Evolutionary conservation across 1,139 yeast genomes (phyloP).

Genomic region (Sugiyamaella sp.): DNA sequence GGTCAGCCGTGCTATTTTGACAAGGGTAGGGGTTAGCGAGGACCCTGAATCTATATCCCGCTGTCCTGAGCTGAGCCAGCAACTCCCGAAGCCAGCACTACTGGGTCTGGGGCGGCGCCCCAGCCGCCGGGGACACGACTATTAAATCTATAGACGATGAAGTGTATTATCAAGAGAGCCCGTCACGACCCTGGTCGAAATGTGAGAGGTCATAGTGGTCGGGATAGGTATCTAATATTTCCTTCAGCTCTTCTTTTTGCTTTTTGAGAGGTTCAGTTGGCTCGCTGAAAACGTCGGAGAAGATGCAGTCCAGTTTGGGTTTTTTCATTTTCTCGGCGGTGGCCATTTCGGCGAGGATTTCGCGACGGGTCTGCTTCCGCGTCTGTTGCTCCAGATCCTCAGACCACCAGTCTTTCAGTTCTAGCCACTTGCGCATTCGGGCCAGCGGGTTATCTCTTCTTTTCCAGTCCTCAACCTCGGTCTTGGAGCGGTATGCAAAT

Average conservation of each 20-base stretch:
- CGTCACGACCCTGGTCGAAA: constrained; percentile 37
- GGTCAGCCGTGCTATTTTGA: not conserved
- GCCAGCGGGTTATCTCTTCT: constrained; percentile 43
- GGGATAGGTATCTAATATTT: constrained; percentile 39
- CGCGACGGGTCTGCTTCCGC: constrained; percentile 34
- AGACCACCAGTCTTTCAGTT: constrained; percentile 39
- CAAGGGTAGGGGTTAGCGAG: not conserved
- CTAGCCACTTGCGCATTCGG: constrained; percentile 43
- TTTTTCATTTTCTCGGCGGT: constrained; percentile 41
- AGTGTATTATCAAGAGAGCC: constrained; percentile 23
- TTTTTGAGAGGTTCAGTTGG: constrained; percentile 35
- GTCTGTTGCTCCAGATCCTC: constrained; percentile 38
- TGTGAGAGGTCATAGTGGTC: constrained; percentile 38
- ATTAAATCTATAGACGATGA: not conserved
- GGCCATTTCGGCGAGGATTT: constrained; percentile 37
- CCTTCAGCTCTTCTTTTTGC: constrained; percentile 39
- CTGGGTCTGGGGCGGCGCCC: not conserved
- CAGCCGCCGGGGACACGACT: not conserved
- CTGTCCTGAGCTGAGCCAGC: too few species aligned
- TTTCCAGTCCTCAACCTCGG: constrained; percentile 45
- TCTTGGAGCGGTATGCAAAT: constrained; percentile 42
- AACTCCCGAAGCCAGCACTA: too few species aligned
- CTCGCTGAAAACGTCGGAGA: constrained; percentile 37
- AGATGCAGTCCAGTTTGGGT: constrained; percentile 38
- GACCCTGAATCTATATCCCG: not conserved